Evolutionary conservation across 306 rosid species (phyloP).

Genomic region (Pachyrhizus erosus): DNA sequence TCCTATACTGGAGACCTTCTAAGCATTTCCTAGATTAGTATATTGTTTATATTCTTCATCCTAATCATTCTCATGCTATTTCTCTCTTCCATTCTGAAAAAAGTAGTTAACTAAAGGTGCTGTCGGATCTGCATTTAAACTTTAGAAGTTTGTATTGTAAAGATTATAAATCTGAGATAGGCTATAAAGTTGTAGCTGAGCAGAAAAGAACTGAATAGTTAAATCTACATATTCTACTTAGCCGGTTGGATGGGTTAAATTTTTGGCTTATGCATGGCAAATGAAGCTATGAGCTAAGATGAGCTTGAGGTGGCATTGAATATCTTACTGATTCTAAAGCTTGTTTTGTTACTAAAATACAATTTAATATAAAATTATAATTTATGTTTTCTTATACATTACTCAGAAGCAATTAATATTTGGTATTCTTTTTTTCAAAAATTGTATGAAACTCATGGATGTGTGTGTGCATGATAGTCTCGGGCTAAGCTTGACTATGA

Average conservation of each 20-base stretch:
- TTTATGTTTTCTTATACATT: background rate
- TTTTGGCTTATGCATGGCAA: too few species aligned
- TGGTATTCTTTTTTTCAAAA: background rate
- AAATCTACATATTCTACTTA: too few species aligned
- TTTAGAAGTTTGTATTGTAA: background rate
- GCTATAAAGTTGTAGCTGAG: background rate
- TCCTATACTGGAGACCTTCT: background rate
- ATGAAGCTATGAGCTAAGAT: background rate
- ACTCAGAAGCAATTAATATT: background rate
- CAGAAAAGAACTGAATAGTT: too few species aligned
- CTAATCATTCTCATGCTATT: constrained; percentile 2
- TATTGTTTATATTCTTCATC: constrained; percentile 6
- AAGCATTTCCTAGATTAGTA: constrained; percentile 1
- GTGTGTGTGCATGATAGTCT: background rate
- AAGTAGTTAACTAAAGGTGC: background rate
- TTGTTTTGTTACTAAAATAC: background rate
- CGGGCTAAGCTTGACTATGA: constrained; percentile 9
- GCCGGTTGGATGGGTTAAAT: too few species aligned
- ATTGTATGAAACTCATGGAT: background rate
- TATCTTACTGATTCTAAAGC: background rate
- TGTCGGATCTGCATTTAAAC: constrained; percentile 24
- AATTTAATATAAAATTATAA: background rate
- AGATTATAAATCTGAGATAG: background rate
- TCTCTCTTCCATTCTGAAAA: background rate
- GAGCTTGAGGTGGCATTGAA: constrained; percentile 4